Evolutionary conservation across 768 basidiomycete genomes (phyloP).

Genomic region (Cantharellus cinnabarinus): DNA sequence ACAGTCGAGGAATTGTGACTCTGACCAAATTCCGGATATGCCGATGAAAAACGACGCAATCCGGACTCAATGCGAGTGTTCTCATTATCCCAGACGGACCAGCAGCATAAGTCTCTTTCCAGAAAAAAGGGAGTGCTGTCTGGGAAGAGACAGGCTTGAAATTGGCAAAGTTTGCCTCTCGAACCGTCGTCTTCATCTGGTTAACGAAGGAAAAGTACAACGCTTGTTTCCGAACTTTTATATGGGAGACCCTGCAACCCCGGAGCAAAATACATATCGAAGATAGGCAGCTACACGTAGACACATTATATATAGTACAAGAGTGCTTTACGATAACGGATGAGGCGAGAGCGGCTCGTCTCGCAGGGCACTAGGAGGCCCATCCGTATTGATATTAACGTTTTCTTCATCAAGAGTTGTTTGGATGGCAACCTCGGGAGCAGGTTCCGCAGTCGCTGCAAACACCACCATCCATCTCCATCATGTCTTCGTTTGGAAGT

Average conservation of each 20-base stretch:
- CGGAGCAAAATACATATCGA: neutral
- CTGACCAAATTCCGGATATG: constrained; percentile 64
- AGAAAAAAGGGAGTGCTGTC: constrained; percentile 17
- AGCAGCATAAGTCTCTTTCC: constrained; percentile 13
- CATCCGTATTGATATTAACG: neutral
- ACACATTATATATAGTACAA: neutral
- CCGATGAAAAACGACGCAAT: constrained; percentile 25
- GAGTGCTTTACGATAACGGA: neutral
- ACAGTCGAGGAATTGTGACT: constrained; percentile 27
- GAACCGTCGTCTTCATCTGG: constrained; percentile 59
- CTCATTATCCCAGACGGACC: constrained; percentile 41
- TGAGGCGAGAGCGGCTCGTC: neutral
- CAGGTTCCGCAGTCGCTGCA: neutral
- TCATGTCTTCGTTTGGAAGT: neutral
- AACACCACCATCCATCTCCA: neutral
- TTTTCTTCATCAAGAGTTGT: neutral
- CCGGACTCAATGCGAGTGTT: constrained; percentile 67
- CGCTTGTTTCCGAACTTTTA: neutral
- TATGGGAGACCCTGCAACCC: neutral
- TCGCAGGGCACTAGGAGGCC: neutral
- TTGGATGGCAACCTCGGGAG: neutral
- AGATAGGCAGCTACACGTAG: neutral
- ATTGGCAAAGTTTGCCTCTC: constrained; percentile 12
- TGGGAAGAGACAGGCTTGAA: constrained; percentile 50
- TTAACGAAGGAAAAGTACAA: constrained; percentile 7